Evolutionary conservation across 495 filamentous ascomycete species (phyloP).

Genomic region (Aspergillus coremiiformis): DNA sequence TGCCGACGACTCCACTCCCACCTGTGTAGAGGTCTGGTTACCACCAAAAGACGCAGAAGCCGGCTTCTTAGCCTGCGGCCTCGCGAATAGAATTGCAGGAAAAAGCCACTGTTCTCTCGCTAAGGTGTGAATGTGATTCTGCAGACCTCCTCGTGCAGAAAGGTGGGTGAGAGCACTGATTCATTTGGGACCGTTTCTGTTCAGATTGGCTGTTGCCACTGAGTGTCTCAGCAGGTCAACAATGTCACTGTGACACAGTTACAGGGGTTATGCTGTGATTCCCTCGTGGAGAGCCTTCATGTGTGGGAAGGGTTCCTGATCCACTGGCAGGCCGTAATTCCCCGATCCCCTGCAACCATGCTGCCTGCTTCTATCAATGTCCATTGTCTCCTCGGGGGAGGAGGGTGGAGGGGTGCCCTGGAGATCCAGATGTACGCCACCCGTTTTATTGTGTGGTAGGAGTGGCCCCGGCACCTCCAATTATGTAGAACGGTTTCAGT

Average conservation of each 20-base stretch:
- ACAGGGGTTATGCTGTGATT: background rate
- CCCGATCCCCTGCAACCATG: background rate
- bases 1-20: conserved; percentile 3
- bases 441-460: background rate
- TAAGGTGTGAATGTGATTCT: background rate
- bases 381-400: too few relatives aligned
- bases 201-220: background rate
- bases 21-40: background rate
- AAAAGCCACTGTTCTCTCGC: background rate
- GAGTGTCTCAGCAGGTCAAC: background rate
- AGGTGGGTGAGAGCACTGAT: background rate
- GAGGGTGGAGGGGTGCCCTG: background rate
- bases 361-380: background rate
- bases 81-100: background rate
- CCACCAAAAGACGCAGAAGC: background rate
- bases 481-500: background rate
- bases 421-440: background rate
- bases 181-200: background rate
- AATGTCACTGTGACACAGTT: background rate
- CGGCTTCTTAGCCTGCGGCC: background rate
- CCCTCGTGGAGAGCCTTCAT: background rate
- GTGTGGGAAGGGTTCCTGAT: background rate
- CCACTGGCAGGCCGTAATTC: background rate
- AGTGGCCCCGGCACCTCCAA: background rate
- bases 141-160: background rate